These are phyloP conservation scores for Cutaneotrichosporon spelunceum DNA, from an alignment of 1,284 basidiomycete species.

Conservation along the genomic window DNA sequence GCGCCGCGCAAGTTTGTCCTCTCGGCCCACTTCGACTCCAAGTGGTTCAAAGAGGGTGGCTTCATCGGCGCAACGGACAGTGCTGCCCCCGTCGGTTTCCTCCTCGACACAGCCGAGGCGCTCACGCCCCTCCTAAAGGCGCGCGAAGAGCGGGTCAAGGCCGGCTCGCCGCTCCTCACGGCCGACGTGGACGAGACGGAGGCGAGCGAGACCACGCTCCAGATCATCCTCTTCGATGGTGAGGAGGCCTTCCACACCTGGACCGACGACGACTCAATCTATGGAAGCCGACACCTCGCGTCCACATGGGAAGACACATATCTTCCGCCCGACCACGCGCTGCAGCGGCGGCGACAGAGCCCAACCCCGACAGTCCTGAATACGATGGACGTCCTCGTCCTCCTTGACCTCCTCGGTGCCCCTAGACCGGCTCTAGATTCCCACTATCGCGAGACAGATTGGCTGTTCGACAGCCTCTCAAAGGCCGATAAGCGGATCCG, in stretches of 20 bases:
- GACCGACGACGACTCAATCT: constrained; percentile 86
- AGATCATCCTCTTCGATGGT: constrained; percentile 96
- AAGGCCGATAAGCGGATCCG: constrained; percentile 64
- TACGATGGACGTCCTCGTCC: constrained; percentile 80
- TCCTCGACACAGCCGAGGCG: constrained; percentile 82
- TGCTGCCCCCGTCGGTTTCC: constrained; percentile 89
- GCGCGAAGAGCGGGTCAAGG: constrained; percentile 60
- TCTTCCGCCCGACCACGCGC: constrained; percentile 56
- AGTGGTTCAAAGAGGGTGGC: constrained; percentile 66
- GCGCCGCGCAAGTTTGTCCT: constrained; percentile 79
- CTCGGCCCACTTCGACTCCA: constrained; percentile 93
- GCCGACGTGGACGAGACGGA: constrained; percentile 64
- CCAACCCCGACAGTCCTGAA: constrained; percentile 63
- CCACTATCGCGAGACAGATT: constrained; percentile 82
- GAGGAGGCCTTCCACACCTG: constrained; percentile 93
- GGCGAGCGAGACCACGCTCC: constrained; percentile 75
- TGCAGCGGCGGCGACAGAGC: constrained; percentile 60
- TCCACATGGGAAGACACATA: constrained; percentile 73
- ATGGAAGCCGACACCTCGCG: constrained; percentile 87
- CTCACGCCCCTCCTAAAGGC: constrained; percentile 68
- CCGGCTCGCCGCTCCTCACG: constrained; percentile 38
- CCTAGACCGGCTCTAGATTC: constrained; percentile 67
- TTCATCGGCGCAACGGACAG: constrained; percentile 98
- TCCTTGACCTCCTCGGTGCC: constrained; percentile 84
- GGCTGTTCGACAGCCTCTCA: constrained; percentile 76